Base-by-base conservation (phyloP, 495 filamentous ascomycete genomes). In the Daldinia bambusicola region DNA sequence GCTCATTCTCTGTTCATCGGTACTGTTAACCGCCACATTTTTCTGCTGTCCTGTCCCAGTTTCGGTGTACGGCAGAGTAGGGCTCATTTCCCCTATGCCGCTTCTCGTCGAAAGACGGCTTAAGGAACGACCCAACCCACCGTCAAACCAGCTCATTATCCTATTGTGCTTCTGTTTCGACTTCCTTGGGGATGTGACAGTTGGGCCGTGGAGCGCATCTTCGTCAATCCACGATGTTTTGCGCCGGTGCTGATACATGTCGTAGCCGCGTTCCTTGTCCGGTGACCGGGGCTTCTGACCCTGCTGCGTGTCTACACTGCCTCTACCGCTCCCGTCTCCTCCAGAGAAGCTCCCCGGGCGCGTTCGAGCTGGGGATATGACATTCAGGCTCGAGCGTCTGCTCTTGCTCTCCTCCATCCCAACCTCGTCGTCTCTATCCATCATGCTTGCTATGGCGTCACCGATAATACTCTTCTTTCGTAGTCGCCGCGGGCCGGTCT, bases 211-310 rank as follows among this genome's bases (percentile, higher is more conserved):
- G 6, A 83, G 45, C 45, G 78, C 78, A 40, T 83, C 80, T 55
- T 80, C 80, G 58, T 83, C 80, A 30, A 83, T 80, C 80, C 80
- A 82, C 7, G 77, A 72, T 12, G 75, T 51, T 53, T 74, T 80
- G 61, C 75, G 70, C 6, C 75, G 64, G 30, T 74, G 60, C 34
- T 74, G 61, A 40, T 75, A 71, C 30, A 77, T 52, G 20, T 48
- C 58, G 55, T 70, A 69, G 6, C 75, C 75, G 31, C 61, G 66
- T 14, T 71, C 64, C 60, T 75, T 77, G 36, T 75, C 75, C 31
- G 70, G 67, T 1, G 73, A 75, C 30, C 52, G 61, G 5, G 55
- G 36, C 48, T 59, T 69, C 18, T 52, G 59, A 16, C 16, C 18
- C 26, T 40, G 60, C 10, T 62, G 53, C n/a, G 62, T 43, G 2